phyloP scores from a whole-genome alignment of 2,329 filamentous ascomycete species.

The Esteya vermicola region DNA sequence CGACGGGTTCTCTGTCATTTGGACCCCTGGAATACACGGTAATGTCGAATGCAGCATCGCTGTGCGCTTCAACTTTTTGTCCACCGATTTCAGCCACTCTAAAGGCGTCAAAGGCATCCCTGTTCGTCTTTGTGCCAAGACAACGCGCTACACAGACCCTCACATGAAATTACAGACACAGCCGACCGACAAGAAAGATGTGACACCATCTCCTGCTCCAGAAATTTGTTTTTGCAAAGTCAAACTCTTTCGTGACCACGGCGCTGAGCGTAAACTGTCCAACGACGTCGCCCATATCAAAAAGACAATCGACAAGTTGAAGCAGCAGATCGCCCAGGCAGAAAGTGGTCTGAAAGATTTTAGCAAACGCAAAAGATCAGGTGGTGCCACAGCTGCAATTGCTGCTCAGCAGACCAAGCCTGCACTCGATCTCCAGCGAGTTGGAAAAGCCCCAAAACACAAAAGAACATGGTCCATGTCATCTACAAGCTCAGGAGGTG shows the following conservation, averaged over 20 bases:
- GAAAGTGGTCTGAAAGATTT: slow-evolving; percentile 55
- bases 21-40: slow-evolving; percentile 61
- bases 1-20: slow-evolving; percentile 84
- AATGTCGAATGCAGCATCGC: slow-evolving; percentile 68
- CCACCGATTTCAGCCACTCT: slow-evolving; percentile 96
- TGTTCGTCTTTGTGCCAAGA: slow-evolving; percentile 84
- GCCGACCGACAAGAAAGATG: slow-evolving; percentile 27
- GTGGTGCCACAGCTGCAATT: slow-evolving; percentile 18
- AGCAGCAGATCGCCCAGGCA: slow-evolving; percentile 77
- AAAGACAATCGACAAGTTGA: slow-evolving; percentile 91
- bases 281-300: slow-evolving; percentile 93
- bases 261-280: slow-evolving; percentile 84
- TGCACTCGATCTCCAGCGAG: slow-evolving; percentile 33
- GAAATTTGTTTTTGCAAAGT: slow-evolving; percentile 95
- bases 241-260: slow-evolving; percentile 92
- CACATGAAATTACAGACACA: slow-evolving; percentile 33
- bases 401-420: slow-evolving; percentile 13
- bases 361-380: slow-evolving; percentile 47
- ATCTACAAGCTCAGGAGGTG: slow-evolving; percentile 52
- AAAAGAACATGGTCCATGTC: slow-evolving; percentile 94
- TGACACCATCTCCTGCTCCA: slow-evolving; percentile 12
- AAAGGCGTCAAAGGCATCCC: slow-evolving; percentile 98
- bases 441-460: slow-evolving; percentile 78
- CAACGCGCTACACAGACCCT: slow-evolving; percentile 19
- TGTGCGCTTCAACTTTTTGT: slow-evolving; percentile 95